Base-by-base conservation (phyloP, 495 filamentous ascomycete species). In the Aspergillus conjunctus region DNA sequence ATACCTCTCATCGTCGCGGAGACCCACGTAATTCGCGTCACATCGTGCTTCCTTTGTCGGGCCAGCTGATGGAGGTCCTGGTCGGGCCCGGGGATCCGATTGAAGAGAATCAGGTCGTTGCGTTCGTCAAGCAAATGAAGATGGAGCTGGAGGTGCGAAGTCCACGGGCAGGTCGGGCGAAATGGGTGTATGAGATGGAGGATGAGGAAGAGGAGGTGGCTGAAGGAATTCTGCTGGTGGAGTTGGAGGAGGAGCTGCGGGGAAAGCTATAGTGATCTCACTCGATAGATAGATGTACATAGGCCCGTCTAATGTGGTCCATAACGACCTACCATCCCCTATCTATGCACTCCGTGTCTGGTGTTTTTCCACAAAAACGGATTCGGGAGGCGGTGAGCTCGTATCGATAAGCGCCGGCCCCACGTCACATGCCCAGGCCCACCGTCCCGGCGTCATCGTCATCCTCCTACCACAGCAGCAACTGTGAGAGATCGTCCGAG, bases 121-220 rank as follows among this genome's bases (percentile, higher is more conserved):
- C 81, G 32, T 82, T 87, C 22, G 77, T 88, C 22, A 80, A 83
- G 66, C 85, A 88, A 71, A 88, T 88, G 84, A 87, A 88, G 72
- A 87, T 87, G 85, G 84, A 88, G 67, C 67, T 87, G 14, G 85
- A 87, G 67, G 76, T 88, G 7, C 66, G 85, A 30, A 77, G 77
- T 55, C 75, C 72, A 8, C 76, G 73, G 41, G 73, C 72, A 17
- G 84, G 85, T 7, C 69, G 61, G 12, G 77, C 85, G 3, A 68
- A 67, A 21, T 88, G 85, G 85, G 78, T 83, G 6, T 74, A 77
- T 62, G 80, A 85, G 53, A 80, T 78, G 66, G 82, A 83, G 51
- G 82, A 85, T 34, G 71, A 73, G 7, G 83, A 83, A 8, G 83
- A 86, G 59, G 83, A 86, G 57, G 80, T 87, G 34, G 81, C 78